These are phyloP conservation scores for Ceriops decandra DNA, from an alignment of 345 rosid genomes.

Conservation along the genomic window DNA sequence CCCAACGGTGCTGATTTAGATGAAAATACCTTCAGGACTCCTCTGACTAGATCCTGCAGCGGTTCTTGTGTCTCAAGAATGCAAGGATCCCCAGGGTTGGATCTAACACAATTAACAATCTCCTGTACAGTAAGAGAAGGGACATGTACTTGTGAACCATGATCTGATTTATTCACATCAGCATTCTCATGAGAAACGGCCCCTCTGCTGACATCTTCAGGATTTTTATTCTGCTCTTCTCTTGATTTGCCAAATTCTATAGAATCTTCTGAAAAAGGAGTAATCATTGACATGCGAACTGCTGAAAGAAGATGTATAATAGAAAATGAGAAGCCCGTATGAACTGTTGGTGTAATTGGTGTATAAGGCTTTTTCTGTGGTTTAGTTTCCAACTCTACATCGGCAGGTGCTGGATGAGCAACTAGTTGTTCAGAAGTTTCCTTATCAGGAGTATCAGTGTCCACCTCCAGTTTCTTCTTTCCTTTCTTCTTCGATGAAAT, in stretches of 20 bases:
- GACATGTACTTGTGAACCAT: constrained; percentile 38
- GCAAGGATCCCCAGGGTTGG: constrained; percentile 92
- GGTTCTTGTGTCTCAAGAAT: constrained; percentile 96
- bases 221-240: constrained; percentile 45
- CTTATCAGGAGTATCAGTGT: constrained; percentile 40
- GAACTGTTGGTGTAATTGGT: constrained; percentile 90
- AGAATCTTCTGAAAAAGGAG: constrained; percentile 60
- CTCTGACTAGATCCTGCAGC: constrained; percentile 91
- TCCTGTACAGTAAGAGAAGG: constrained; percentile 82
- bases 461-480: constrained; percentile 61
- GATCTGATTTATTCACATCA: constrained; percentile 39
- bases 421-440: constrained; percentile 50
- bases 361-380: constrained; percentile 80
- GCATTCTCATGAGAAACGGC: constrained; percentile 39
- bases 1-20: constrained; percentile 95
- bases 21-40: constrained; percentile 84
- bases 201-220: constrained; percentile 45
- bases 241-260: constrained; percentile 46
- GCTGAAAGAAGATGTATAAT: constrained; percentile 94
- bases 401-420: constrained; percentile 42
- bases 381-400: constrained; percentile 62
- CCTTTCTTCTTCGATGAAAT: constrained; percentile 57
- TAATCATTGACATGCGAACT: constrained; percentile 82
- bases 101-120: constrained; percentile 79
- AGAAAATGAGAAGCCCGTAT: constrained; percentile 91